Base-by-base conservation (phyloP, 208 protist genomes). In the Endotrypanum monterogeii region DNA sequence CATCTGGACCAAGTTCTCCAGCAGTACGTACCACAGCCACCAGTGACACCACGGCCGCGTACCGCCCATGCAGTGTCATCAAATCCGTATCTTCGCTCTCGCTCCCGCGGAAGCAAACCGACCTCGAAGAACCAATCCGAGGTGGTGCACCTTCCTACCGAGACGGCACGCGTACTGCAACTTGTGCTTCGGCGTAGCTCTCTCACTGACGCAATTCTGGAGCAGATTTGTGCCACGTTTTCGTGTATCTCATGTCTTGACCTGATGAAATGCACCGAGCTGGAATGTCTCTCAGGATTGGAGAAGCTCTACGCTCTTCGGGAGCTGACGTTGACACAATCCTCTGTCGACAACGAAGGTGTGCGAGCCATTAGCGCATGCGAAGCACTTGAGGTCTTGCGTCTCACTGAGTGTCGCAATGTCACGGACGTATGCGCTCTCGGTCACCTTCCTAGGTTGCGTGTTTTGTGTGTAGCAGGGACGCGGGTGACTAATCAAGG, bases 371-470 rank as follows among this genome's bases (percentile, higher is more conserved):
- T 92, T n/a, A 81, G 82, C 20, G 58, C 48, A 16, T 92, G 83
- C 72, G 39, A 57, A 14, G 51, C 32, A 18, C 76, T 95, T 16
- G 78, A 91, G 67, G 71, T 76, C 60, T 67, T 95, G 16, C 68
- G 74, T 28, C 71, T 95, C 25, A 58, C 79, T 6, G 88, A 86
- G 51, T 93, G 91, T 54, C 60, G 67, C 18, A 76, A 81, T 25
- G 68, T 95, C 18, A 91, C 87, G 11, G 82, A 88, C 74, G 69
- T 95, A 48, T 85, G 82, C 69, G 71, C 68, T 44, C 74, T 95
- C 4, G 65, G 76, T 35, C 35, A 54, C 4, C 78, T 95, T 50
- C n/a, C 48, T 7, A 57, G 62, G 35, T 68, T 95, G 41, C 41
- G 69, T 25, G 83, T 86, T 14, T 69, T 94, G 50, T 84, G 93